Evolutionary conservation across 345 rosid species (phyloP).

Genomic region (Brassica rapa): DNA sequence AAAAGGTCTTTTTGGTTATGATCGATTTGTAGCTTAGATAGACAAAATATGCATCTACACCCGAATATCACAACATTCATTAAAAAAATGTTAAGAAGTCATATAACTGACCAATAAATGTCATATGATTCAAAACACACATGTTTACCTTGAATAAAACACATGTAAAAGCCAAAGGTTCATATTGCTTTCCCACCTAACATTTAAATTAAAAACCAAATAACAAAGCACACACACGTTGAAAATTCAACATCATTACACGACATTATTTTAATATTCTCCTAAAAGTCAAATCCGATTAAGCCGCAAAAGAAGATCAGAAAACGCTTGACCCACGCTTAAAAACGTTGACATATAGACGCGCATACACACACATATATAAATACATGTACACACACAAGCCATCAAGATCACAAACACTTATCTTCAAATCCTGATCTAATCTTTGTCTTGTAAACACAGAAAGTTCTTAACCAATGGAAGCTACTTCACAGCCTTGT

Average conservation of each 20-base stretch:
- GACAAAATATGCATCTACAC: background rate
- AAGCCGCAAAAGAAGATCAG: conserved; percentile 34
- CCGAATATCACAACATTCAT: background rate
- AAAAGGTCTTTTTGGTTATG: background rate
- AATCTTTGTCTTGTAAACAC: conserved; percentile 2
- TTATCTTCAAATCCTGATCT: conserved; percentile 5
- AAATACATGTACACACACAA: conserved; percentile 13
- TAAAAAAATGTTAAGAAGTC: background rate
- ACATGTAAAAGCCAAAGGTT: background rate
- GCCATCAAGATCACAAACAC: background rate
- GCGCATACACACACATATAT: background rate
- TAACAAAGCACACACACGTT: conserved; percentile 26
- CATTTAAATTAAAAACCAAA: background rate
- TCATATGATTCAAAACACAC: background rate
- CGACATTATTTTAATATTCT: background rate
- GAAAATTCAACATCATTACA: conserved; percentile 16
- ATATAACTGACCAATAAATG: background rate
- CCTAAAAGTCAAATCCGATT: conserved; percentile 18
- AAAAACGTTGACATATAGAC: conserved; percentile 14
- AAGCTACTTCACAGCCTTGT: conserved; percentile 37
- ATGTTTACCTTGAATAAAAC: background rate
- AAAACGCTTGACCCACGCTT: conserved; percentile 26
- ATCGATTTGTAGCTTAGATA: background rate
- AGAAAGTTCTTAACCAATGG: conserved; percentile 19
- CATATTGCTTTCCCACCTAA: conserved; percentile 32